Evolutionary conservation across 495 filamentous ascomycete species (phyloP).

Genomic region (Penicillium coffeae): DNA sequence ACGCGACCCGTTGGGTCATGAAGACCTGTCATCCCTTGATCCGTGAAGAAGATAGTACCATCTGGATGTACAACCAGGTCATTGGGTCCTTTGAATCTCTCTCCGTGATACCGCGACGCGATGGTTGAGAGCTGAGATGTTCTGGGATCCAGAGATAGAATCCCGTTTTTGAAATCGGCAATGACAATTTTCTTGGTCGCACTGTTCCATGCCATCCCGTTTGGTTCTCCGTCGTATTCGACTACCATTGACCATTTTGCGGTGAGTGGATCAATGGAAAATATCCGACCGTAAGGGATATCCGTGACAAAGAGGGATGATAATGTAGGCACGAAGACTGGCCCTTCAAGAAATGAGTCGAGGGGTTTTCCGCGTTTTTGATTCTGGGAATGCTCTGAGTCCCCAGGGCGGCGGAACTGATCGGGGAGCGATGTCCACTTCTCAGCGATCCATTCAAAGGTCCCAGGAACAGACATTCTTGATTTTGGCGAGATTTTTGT

Average conservation of each 20-base stretch:
- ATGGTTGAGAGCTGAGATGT: constrained; percentile 4
- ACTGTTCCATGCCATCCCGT: constrained; percentile 17
- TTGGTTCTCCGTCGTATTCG: constrained; percentile 26
- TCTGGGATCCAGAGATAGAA: constrained; percentile 18
- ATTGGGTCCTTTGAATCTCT: constrained; percentile 31
- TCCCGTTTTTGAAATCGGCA: constrained; percentile 28
- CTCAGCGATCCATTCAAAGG: too few relatives aligned
- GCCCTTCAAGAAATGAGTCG: not conserved
- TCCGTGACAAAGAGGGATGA: constrained; percentile 19
- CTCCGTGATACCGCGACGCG: constrained; percentile 22
- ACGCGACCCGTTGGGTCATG: constrained; percentile 27
- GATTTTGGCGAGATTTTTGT: too few relatives aligned
- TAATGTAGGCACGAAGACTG: not conserved
- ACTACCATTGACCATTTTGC: constrained; percentile 15
- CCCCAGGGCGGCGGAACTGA: not conserved
- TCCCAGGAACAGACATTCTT: too few relatives aligned
- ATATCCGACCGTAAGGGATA: constrained; percentile 27
- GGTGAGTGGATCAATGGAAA: constrained; percentile 16
- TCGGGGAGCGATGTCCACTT: not conserved
- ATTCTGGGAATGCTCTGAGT: not conserved
- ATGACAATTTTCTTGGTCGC: constrained; percentile 21
- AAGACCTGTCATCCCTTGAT: constrained; percentile 31
- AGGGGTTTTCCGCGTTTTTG: not conserved
- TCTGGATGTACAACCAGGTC: constrained; percentile 24
- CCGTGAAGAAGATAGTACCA: constrained; percentile 26